Evolutionary conservation across 2,329 filamentous ascomycete species (phyloP).

Genomic region (Ampelomyces quisqualis): DNA sequence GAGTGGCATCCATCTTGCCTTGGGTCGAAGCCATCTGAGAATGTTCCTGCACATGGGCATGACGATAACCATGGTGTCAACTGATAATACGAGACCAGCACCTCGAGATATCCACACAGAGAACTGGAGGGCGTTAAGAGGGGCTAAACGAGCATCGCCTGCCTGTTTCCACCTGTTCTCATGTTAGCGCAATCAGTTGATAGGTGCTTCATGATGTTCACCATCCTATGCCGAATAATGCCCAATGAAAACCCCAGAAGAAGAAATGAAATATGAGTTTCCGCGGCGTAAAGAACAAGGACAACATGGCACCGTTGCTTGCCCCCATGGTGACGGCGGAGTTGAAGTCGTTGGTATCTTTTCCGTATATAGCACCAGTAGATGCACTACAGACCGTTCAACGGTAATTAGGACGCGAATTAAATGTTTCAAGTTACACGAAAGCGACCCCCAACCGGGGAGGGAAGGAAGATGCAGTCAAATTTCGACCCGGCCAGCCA

Average conservation of each 20-base stretch:
- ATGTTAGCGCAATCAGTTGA: conserved; percentile 8
- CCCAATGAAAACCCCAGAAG: conserved; percentile 78
- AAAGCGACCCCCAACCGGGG: conserved; percentile 38
- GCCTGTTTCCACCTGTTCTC: conserved; percentile 74
- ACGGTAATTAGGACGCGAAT: conserved; percentile 39
- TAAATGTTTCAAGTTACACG: conserved; percentile 37
- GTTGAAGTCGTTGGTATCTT: not conserved
- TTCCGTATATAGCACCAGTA: conserved; percentile 4
- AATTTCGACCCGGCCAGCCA: conserved; percentile 46
- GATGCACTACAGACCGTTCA: conserved; percentile 26
- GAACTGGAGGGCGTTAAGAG: conserved; percentile 76
- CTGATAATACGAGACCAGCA: conserved; percentile 78
- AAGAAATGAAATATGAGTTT: conserved; percentile 79
- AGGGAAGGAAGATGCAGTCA: conserved; percentile 35
- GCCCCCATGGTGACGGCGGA: conserved; percentile 18
- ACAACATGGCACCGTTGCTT: conserved; percentile 9
- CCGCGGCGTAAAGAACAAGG: conserved; percentile 56
- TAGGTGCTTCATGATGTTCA: conserved; percentile 51
- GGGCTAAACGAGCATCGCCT: conserved; percentile 65
- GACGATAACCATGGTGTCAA: conserved; percentile 85
- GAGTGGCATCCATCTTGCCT: conserved; percentile 83
- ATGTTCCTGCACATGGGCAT: conserved; percentile 94
- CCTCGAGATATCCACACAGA: conserved; percentile 97
- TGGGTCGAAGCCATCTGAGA: conserved; percentile 80
- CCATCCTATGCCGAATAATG: conserved; percentile 83